phyloP scores from a whole-genome alignment of 2,329 filamentous ascomycete genomes.

The Chaetomium sp. region DNA sequence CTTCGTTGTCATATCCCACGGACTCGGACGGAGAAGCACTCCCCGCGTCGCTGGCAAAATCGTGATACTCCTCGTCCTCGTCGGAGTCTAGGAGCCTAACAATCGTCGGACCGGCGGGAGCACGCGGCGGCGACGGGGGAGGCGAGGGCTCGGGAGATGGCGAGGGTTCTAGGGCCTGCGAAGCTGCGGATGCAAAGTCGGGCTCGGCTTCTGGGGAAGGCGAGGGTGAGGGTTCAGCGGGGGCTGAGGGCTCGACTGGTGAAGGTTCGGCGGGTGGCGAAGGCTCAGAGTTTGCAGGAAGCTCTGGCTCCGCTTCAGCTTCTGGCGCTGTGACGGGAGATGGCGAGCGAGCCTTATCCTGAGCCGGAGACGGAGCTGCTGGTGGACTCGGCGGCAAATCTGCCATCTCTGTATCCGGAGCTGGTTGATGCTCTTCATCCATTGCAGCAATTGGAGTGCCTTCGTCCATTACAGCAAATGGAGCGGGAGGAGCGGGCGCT shows the following conservation, averaged over 20 bases:
- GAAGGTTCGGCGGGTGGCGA: background rate
- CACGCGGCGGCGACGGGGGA: slow-evolving; percentile 10
- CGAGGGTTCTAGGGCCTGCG: background rate
- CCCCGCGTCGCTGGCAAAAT: slow-evolving; percentile 3
- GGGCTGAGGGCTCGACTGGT: background rate
- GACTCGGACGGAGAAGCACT: background rate
- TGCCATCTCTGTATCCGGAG: background rate
- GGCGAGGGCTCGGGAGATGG: background rate
- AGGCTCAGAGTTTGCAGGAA: background rate
- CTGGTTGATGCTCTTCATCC: background rate
- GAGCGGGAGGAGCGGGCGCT: background rate
- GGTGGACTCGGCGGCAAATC: background rate
- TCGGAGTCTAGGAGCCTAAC: slow-evolving; percentile 29
- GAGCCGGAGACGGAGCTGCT: background rate
- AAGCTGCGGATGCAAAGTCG: too few relatives aligned
- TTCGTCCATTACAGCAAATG: too few relatives aligned
- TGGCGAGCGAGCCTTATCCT: background rate
- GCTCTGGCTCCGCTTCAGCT: background rate
- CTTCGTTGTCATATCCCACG: background rate
- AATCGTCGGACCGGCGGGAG: slow-evolving; percentile 27
- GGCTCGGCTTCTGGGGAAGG: too few relatives aligned
- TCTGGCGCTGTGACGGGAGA: background rate
- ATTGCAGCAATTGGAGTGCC: too few relatives aligned
- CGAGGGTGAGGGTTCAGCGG: background rate
- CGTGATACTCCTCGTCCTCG: slow-evolving; percentile 17